Conservation (phyloP, 108 stramenopile species). For the Skeletonema grethae region DNA sequence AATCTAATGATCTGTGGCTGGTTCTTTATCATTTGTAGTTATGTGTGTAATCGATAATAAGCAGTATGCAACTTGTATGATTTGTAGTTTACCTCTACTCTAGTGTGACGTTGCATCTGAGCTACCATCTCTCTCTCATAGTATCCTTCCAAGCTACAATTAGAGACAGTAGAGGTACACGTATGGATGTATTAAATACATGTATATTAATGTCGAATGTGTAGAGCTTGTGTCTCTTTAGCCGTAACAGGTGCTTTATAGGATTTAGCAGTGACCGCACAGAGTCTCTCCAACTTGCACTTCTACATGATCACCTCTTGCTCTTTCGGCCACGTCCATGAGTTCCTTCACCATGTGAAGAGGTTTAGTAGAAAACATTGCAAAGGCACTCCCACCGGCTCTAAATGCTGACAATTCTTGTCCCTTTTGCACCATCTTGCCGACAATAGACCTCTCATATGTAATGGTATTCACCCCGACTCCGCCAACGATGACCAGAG, state of each 20-base stretch:
- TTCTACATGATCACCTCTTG: conserved; percentile 25
- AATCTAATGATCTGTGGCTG: not conserved
- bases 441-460: conserved; percentile 30
- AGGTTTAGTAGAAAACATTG: conserved; percentile 37
- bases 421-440: conserved; percentile 34
- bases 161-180: too few relatives aligned
- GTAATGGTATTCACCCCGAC: conserved; percentile 51
- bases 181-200: too few relatives aligned
- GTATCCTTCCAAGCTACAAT: too few relatives aligned
- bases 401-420: conserved; percentile 49
- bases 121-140: too few relatives aligned
- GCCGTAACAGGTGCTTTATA: not conserved
- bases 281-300: conserved; percentile 42
- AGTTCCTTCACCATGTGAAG: conserved; percentile 24
- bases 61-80: too few relatives aligned
- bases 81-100: too few relatives aligned
- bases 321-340: conserved; percentile 7
- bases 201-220: too few relatives aligned
- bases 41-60: too few relatives aligned
- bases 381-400: conserved; percentile 53
- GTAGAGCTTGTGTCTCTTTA: not conserved
- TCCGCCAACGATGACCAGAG: conserved; percentile 46
- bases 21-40: not conserved
- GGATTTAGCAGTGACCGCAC: not conserved
- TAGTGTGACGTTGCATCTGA: too few relatives aligned